Percentiles rank a stretch among this genome's conserved stretches.
Conservation (phyloP, 345 rosid species). For the Conringia planisiliqua region DNA sequence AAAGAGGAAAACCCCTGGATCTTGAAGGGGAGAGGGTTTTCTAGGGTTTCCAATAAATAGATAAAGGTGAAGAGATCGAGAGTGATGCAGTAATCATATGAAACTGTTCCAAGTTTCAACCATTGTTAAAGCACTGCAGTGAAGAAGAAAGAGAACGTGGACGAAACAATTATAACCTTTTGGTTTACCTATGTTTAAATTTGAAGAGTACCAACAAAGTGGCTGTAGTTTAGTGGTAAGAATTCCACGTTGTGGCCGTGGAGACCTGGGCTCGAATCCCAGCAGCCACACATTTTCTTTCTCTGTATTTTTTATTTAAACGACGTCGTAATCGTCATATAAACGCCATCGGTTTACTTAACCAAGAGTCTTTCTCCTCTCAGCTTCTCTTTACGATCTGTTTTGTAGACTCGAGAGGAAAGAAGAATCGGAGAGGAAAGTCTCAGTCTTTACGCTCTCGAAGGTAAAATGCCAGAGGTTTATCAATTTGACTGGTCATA, state of each 20-base stretch:
- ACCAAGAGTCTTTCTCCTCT: background rate
- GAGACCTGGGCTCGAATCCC: slow-evolving; percentile 89
- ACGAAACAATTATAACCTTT: background rate
- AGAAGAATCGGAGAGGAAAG: background rate
- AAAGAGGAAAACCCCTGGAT: background rate
- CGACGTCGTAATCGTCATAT: background rate
- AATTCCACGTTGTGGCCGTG: slow-evolving; percentile 90
- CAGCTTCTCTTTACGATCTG: background rate
- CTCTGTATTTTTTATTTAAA: background rate
- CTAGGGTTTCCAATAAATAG: background rate
- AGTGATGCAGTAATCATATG: background rate
- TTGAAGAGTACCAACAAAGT: too few relatives aligned
- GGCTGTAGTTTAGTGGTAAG: slow-evolving; percentile 86
- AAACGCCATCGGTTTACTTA: background rate
- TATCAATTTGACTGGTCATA: background rate
- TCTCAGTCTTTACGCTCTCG: background rate
- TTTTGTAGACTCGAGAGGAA: background rate
- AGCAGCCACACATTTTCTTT: slow-evolving; percentile 50
- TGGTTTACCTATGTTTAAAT: too few relatives aligned
- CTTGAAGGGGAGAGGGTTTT: background rate
- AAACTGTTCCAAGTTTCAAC: background rate
- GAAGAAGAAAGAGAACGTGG: background rate
- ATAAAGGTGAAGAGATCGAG: background rate
- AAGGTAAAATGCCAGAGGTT: background rate
- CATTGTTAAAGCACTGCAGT: background rate